phyloP scores from a whole-genome alignment of 164 flowering plant genomes.

The Stephania yunnanensis region DNA sequence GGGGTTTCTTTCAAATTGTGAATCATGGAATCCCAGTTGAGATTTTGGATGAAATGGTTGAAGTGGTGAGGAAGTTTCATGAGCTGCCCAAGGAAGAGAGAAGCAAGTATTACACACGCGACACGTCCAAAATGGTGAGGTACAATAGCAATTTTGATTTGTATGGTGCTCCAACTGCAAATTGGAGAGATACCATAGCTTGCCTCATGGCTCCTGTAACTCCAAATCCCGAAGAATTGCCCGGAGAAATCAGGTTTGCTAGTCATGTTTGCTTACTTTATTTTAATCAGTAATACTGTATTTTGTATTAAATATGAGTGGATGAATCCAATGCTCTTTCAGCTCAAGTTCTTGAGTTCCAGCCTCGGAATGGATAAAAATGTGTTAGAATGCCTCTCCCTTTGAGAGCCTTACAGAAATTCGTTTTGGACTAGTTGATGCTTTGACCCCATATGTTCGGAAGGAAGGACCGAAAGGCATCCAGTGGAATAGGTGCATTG shows the following conservation, averaged over 20 bases:
- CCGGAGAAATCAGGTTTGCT: constrained; percentile 7
- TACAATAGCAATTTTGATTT: background rate
- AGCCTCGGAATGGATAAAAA: too few relatives aligned
- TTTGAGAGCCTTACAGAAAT: too few relatives aligned
- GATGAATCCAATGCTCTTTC: too few relatives aligned
- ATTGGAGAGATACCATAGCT: background rate
- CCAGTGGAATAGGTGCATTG: too few relatives aligned
- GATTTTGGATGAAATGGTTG: background rate
- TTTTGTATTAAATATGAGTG: too few relatives aligned
- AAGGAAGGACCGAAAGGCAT: too few relatives aligned
- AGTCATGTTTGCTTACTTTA: background rate
- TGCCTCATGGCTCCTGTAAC: background rate
- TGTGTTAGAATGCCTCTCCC: too few relatives aligned
- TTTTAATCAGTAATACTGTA: background rate
- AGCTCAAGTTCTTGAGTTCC: too few relatives aligned
- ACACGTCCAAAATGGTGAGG: background rate
- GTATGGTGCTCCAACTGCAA: background rate
- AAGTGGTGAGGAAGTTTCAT: background rate
- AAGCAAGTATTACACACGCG: background rate
- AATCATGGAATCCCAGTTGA: background rate
- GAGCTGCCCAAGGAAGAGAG: background rate
- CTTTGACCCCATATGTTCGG: too few relatives aligned
- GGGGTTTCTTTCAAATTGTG: background rate
- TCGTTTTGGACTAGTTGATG: too few relatives aligned
- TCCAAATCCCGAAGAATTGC: background rate